These are phyloP conservation scores for Salix suchowensis DNA, from an alignment of 345 rosid genomes.

Conservation along the genomic window DNA sequence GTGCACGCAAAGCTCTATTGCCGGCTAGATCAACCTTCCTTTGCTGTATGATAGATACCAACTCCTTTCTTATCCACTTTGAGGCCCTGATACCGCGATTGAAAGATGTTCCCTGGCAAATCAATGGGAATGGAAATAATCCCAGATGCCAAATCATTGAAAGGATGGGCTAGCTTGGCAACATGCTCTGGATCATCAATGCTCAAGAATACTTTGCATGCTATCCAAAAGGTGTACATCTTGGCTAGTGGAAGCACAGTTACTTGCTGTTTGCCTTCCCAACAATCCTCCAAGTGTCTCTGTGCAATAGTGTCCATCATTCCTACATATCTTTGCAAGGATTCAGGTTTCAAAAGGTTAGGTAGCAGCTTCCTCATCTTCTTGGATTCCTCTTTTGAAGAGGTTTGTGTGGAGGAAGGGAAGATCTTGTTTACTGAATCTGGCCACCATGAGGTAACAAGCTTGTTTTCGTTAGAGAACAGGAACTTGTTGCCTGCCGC, in stretches of 20 bases:
- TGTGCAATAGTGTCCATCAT: conserved; percentile 18
- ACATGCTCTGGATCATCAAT: conserved; percentile 10
- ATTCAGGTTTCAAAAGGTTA: conserved; percentile 17
- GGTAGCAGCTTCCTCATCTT: conserved; percentile 11
- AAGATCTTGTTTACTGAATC: conserved; percentile 12
- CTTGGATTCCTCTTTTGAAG: conserved; percentile 1
- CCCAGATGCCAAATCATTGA: conserved; percentile 17
- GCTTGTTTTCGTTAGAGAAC: conserved; percentile 21
- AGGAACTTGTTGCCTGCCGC: conserved; percentile 25
- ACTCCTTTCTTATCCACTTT: conserved; percentile 7
- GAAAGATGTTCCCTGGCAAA: conserved; percentile 25
- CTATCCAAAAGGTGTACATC: conserved; percentile 16
- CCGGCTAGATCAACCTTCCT: conserved; percentile 12
- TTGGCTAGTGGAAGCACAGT: conserved; percentile 19
- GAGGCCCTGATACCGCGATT: conserved; percentile 11
- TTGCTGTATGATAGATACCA: conserved; percentile 10
- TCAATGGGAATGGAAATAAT: conserved; percentile 16
- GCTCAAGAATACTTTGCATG: conserved; percentile 19
- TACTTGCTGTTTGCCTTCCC: conserved; percentile 12
- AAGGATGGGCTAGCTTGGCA: conserved; percentile 1
- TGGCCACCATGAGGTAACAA: conserved; percentile 20
- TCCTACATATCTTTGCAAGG: conserved; percentile 9
- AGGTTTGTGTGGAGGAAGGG: conserved; percentile 8
- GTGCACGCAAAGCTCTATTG: background rate
- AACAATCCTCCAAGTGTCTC: conserved; percentile 9